phyloP scores from a whole-genome alignment of 805 yeast genomes.

The Kazachstania viticola region DNA sequence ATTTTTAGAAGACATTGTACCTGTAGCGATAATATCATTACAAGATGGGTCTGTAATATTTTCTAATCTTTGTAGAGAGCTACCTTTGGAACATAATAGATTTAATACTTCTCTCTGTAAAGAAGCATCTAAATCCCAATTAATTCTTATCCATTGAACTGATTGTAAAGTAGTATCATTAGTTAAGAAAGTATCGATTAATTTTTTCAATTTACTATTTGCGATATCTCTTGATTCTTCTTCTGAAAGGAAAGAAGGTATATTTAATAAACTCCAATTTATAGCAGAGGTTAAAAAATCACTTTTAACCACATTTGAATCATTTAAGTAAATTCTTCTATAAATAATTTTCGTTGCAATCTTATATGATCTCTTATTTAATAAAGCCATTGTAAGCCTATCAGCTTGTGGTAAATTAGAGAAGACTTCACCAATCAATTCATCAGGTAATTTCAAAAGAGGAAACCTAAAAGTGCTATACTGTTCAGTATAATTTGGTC shows the following conservation, averaged over 20 bases:
- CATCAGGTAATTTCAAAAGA: constrained; percentile 16
- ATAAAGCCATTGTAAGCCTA: constrained; percentile 18
- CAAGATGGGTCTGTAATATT: constrained; percentile 31
- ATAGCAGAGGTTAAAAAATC: constrained; percentile 28
- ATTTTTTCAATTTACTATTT: constrained; percentile 18
- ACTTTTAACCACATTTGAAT: constrained; percentile 30
- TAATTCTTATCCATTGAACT: constrained; percentile 30
- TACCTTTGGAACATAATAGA: constrained; percentile 20
- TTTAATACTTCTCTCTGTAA: constrained; percentile 24
- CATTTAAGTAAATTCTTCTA: constrained; percentile 30
- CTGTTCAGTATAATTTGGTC: too few relatives aligned
- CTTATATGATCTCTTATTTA: constrained; percentile 21
- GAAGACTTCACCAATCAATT: constrained; percentile 21
- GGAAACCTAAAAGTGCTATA: constrained; percentile 8
- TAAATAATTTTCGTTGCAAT: constrained; percentile 27
- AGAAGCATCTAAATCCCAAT: constrained; percentile 31
- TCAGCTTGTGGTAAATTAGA: constrained; percentile 29
- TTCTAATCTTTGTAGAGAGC: constrained; percentile 27
- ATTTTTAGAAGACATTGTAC: constrained; percentile 15
- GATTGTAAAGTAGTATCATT: constrained; percentile 16
- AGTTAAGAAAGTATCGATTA: constrained; percentile 20
- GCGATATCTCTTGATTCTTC: constrained; percentile 22
- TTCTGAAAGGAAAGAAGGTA: constrained; percentile 18
- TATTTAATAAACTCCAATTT: constrained; percentile 29
- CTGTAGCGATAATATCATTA: constrained; percentile 26